These are phyloP conservation scores for Notholithocarpus densiflorus DNA, from an alignment of 306 rosid species.

Conservation along the genomic window DNA sequence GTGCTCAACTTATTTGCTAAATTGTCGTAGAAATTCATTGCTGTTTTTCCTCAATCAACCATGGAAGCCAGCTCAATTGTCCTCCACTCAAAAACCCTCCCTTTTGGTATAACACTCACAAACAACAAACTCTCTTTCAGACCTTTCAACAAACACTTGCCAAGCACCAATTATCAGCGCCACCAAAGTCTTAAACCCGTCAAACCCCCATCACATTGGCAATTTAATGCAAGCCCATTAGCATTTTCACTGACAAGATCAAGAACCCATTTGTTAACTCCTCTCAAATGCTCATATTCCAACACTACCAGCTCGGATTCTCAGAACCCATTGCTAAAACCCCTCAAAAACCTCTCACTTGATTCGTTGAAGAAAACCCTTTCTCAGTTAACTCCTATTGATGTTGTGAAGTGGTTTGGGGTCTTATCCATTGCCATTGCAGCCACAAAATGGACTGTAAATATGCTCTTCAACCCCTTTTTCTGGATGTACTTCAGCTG, in stretches of 20 bases:
- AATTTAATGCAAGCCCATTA: conserved; percentile 17
- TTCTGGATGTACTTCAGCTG: conserved; percentile 98
- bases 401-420: conserved; percentile 68
- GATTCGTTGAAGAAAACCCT: conserved; percentile 52
- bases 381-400: conserved; percentile 65
- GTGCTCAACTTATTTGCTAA: neutral
- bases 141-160: conserved; percentile 49
- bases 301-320: conserved; percentile 45
- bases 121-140: conserved; percentile 44
- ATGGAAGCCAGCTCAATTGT: conserved; percentile 66
- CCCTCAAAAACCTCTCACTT: conserved; percentile 42
- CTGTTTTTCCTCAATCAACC: conserved; percentile 4
- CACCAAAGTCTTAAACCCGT: conserved; percentile 28
- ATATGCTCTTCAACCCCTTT: conserved; percentile 65
- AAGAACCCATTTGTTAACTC: conserved; percentile 28
- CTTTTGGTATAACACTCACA: conserved; percentile 33
- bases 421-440: conserved; percentile 54
- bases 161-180: conserved; percentile 13
- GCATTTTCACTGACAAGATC: conserved; percentile 21
- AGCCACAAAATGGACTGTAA: conserved; percentile 62
- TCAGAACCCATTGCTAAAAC: conserved; percentile 41
- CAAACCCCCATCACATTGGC: conserved; percentile 25
- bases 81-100: conserved; percentile 39
- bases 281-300: conserved; percentile 49
- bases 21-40: conserved; percentile 1